A percentile compares a stretch with the other conserved stretches of the same genome.
phyloP scores from a whole-genome alignment of 345 rosid genomes.

The Tarenaya hassleriana region DNA sequence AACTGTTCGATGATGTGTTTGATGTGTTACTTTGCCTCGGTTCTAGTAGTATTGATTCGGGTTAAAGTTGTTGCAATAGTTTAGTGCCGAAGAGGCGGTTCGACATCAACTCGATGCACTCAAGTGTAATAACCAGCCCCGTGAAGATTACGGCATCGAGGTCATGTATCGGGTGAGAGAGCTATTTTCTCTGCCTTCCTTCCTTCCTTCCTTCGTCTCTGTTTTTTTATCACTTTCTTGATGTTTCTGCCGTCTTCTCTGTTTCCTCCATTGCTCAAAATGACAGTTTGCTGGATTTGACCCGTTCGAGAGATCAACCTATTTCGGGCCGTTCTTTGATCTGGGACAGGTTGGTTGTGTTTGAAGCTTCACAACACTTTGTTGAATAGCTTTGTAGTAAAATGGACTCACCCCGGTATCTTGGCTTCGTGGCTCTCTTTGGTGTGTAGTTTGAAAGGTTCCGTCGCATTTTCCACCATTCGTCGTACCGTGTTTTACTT shows the following conservation, averaged over 20 bases:
- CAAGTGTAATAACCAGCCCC: conserved; percentile 82
- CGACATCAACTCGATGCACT: conserved; percentile 73
- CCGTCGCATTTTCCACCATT: conserved; percentile 89
- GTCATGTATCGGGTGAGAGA: conserved; percentile 84
- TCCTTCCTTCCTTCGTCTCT: not conserved
- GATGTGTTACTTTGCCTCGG: conserved; percentile 5
- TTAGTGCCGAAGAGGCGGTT: conserved; percentile 87
- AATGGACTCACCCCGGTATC: not conserved
- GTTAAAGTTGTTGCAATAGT: conserved; percentile 43
- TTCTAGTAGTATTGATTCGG: conserved; percentile 14
- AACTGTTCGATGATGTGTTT: not conserved
- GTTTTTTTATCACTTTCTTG: not conserved
- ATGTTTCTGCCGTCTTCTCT: conserved; percentile 1
- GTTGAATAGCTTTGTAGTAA: conserved; percentile 6
- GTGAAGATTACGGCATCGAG: conserved; percentile 79
- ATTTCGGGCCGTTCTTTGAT: conserved; percentile 91
- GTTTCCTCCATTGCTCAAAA: conserved; percentile 9
- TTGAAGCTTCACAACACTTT: not conserved
- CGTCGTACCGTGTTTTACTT: conserved; percentile 76
- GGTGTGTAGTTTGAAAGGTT: conserved; percentile 78
- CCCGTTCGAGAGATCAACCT: conserved; percentile 87
- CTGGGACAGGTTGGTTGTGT: conserved; percentile 63
- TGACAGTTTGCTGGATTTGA: conserved; percentile 93
- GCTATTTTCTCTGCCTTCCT: not conserved
- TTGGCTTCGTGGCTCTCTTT: not conserved